phyloP scores from a whole-genome alignment of 305 asterid species.

The Plantago rigida region DNA sequence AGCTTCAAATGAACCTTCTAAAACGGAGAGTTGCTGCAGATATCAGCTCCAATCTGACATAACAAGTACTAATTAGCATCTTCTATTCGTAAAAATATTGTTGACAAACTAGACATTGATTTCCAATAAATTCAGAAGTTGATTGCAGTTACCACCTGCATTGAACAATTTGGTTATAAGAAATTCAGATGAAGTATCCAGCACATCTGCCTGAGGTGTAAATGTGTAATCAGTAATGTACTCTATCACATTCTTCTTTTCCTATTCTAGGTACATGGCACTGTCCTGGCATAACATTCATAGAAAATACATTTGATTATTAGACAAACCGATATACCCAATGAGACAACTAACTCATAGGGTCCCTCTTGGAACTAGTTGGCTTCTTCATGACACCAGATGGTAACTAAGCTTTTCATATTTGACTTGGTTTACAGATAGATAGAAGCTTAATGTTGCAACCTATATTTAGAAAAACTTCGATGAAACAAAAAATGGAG shows the following conservation, averaged over 20 bases:
- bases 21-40: too few relatives aligned
- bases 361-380: neutral
- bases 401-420: neutral
- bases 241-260: conserved; percentile 2
- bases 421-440: neutral
- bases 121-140: too few relatives aligned
- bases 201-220: neutral
- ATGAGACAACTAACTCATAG: too few relatives aligned
- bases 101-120: too few relatives aligned
- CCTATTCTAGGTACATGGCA: neutral
- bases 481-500: neutral
- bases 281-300: neutral
- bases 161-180: neutral
- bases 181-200: neutral
- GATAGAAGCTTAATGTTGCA: neutral
- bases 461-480: neutral
- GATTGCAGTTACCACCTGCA: too few relatives aligned
- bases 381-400: conserved; percentile 3
- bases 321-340: neutral
- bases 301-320: neutral
- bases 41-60: too few relatives aligned
- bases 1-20: too few relatives aligned
- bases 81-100: too few relatives aligned
- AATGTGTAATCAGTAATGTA: neutral
- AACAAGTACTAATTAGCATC: too few relatives aligned